Base-by-base conservation (phyloP, 2,329 filamentous ascomycete species). In the Trichoderma simmonsii region DNA sequence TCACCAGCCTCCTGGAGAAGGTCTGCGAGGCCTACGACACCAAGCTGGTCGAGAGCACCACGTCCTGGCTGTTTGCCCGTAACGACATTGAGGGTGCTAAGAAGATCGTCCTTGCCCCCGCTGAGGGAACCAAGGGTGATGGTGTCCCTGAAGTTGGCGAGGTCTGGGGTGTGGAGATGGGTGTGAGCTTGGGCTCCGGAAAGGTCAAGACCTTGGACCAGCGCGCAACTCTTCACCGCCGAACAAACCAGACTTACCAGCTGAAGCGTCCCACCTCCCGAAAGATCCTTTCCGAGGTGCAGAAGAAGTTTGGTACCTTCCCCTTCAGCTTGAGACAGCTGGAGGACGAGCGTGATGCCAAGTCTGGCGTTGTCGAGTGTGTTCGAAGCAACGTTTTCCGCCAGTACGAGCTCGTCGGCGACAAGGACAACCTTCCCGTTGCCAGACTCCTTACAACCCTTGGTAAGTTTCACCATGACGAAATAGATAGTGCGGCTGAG, bases 71-170 rank as follows among this genome's bases (percentile, higher is more conserved):
- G 73, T 98, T 99, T 81, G 94, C 94, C 80, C 93, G 93, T 82
- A 97, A 98, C 84, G 96, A 99, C 84, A 98, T 99, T 75, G 96
- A 99, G 86, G 93, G 93, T 78, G 82, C 92, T 87, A 98, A 98
- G 91, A 98, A 98, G 90, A 97, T 99, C 80, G 96, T 99, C 76
- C 86, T 99, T 72, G 89, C 94, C 28, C 93, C 94, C 39, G 89
- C 91, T 66, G 94, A 98, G 79, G 93, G 93, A 75, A 90, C 92
- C 80, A 97, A 94, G 86, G 95, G 95, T 71, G 96, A 99, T 74
- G 96, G 96, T 79, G 83, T 90, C 72, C 93, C 96, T 72, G 95
- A 97, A 79, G 85, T 97, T 71, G 92, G 93, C 76, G 96, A 99
- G 82, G 95, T 97, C 73, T 99, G 96, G 96, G 96, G 96, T 83